Percentiles rank a stretch among this genome's conserved stretches.
Evolutionary conservation across 2,329 filamentous ascomycete genomes (phyloP).

Genomic region (Trichoderma lentiforme): DNA sequence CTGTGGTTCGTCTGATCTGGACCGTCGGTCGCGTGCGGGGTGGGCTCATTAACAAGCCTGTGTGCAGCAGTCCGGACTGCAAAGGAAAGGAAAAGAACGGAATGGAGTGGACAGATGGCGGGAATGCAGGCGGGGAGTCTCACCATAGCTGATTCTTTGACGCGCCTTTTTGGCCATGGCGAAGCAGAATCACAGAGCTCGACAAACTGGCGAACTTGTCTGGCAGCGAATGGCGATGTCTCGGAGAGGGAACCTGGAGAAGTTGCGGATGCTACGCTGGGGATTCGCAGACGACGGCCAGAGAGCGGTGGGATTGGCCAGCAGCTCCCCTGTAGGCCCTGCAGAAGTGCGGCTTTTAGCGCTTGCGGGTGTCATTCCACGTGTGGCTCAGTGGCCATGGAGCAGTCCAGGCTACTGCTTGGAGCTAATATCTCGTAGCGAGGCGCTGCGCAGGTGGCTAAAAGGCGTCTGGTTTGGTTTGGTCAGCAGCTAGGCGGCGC

Average conservation of each 20-base stretch:
- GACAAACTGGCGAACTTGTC: slow-evolving; percentile 6
- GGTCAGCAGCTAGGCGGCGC: neutral
- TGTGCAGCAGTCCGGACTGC: neutral
- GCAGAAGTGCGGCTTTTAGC: slow-evolving; percentile 13
- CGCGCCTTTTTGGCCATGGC: slow-evolving; percentile 65
- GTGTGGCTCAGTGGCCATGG: slow-evolving; percentile 12
- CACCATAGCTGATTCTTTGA: slow-evolving; percentile 70
- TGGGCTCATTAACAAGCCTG: slow-evolving; percentile 1
- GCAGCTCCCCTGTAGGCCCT: slow-evolving; percentile 16
- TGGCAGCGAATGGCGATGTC: slow-evolving; percentile 13
- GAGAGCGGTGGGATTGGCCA: slow-evolving; percentile 12
- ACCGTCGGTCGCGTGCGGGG: slow-evolving; percentile 18
- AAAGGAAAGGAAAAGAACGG: neutral
- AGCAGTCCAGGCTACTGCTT: neutral
- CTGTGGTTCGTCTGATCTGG: neutral
- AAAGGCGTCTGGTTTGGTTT: neutral
- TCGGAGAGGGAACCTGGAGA: neutral
- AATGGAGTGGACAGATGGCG: neutral
- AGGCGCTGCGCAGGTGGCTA: neutral
- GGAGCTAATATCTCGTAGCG: neutral
- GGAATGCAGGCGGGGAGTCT: slow-evolving; percentile 24
- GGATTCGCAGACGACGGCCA: neutral
- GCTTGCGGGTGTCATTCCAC: slow-evolving; percentile 2
- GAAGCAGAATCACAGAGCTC: slow-evolving; percentile 4
- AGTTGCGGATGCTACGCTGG: slow-evolving; percentile 15